Base-by-base conservation (phyloP, 2,329 filamentous ascomycete genomes). In the Sphaerulina vaccinii region DNA sequence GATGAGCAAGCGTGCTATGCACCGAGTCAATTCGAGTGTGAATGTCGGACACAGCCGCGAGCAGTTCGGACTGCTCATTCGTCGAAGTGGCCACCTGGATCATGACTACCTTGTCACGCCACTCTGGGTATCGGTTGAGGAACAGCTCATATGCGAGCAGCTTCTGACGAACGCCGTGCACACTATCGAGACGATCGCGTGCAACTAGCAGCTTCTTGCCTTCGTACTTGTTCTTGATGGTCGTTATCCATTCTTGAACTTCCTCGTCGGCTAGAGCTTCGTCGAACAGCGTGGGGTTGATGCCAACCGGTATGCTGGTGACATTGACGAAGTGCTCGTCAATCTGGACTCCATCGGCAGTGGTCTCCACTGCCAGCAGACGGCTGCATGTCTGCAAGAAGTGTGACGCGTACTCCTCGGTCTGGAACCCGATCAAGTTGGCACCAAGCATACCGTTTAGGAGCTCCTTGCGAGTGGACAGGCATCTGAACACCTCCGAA, bases 371-470 rank as follows among this genome's bases (percentile, higher is more conserved):
- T n/a, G 82, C 86, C 32, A 97, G 79, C 11, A 97, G 79, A 27
- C 93, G 87, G 68, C 90, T 96, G 77, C 92, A 96, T 0, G 92
- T 97, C 71, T 96, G 91, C 43, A 96, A 76, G 71, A 97, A 97
- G 72, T 97, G 93, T 11, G 92, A 84, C 3, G 88, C 87, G 66
- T 97, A 97, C 70, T 97, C 92, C 50, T 86, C 83, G 19, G 90
- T 95, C 72, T 97, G 92, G 72, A 97, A 97, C 1, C 89, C 91
- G 56, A 97, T 83, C 10, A 97, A 76, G 62, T 96, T 95, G 49
- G 93, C 89, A 8, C 92, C 92, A 0, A 97, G 82, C 77, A 97
- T 92, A 49, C 93, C 92, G 62, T 96, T 87, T 1, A 97, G 80
- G 8, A 97, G 80, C 70, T 96, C 82, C 61, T 87, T 91, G 52